Base-by-base conservation (phyloP, 768 basidiomycete genomes). In the Pholiota conissans region DNA sequence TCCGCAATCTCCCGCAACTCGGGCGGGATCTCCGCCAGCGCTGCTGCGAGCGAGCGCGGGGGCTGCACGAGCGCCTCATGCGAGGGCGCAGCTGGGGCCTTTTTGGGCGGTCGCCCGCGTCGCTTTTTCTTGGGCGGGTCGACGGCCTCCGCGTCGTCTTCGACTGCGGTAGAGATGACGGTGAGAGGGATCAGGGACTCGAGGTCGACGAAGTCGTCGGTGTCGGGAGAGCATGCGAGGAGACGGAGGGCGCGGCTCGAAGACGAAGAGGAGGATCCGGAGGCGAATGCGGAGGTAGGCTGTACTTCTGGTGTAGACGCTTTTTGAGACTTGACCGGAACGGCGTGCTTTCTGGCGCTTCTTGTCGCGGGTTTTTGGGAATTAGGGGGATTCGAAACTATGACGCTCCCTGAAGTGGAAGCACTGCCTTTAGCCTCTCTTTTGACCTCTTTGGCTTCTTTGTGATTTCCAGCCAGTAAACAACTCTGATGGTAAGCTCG, bases 401-500 rank as follows among this genome's bases (percentile, higher is more conserved):
- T 26, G 7, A 28, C 18, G 16, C 26, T 18, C 30, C 7, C 4
- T 32, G 49, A 22, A 18, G 48, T 22, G 3, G 52, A 37, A 3
- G 35, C 35, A 32, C 55, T 61, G n/a, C n/a, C n/a, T n/a, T n/a
- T n/a, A n/a, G n/a, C n/a, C n/a, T n/a, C n/a, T n/a, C n/a, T n/a
- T n/a, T n/a, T n/a, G n/a, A n/a, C n/a, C n/a, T n/a, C 30, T 6
- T 32, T 32, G 30, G 6, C 30, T 56, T 73, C 66, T n/a, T 67
- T 57, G 42, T 64, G 70, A 1, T 68, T 70, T 3, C 56, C 45
- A 11, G 62, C 63, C 10, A 73, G 18, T 3, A 87, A 67, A 56
- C 86, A 87, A 0, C 60, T 22, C 10, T 75, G 72, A 63, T 87
- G 86, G 57, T 78, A 86, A 7, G 72, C 76, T 3, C 65, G 73